Base-by-base conservation (phyloP, 148 eudicot genomes). In the Salicornia ramosissima region DNA sequence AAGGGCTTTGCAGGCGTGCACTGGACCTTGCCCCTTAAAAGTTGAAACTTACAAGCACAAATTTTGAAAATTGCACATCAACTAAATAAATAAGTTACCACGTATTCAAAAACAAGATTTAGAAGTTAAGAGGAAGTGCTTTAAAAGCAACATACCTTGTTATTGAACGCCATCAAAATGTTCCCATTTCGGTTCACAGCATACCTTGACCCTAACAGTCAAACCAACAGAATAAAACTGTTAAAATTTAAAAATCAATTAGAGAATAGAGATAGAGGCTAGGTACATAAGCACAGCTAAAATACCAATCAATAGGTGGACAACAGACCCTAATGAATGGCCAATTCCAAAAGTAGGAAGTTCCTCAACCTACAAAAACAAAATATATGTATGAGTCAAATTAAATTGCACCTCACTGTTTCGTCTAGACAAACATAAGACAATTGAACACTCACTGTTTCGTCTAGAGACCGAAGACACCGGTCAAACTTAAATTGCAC, bases 291-390 rank as follows among this genome's bases (percentile, higher is more conserved):
- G n/a, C n/a, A n/a, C n/a, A n/a, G n/a, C n/a, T 30, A 16, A 24
- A 10, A 65, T 85, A 92, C 97, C 98, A 58, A 93, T 93, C 77
- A 93, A 79, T 67, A 93, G 88, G 71, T 93, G 98, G 72, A 93
- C 77, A 72, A 93, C 85, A n/a, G 98, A 88, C 74, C 98, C 98
- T 24, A 93, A 80, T 73, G 98, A 93, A 83, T 93, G 98, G 58
- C 98, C 98, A 55, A 90, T 76, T 46, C 98, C 98, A 83, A 93
- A 93, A 74, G 84, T 75, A 74, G 98, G 98, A 73, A 93, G 86
- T 78, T 83, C 92, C 36, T 78, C 78, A 50, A 77, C 88, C 97
- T 92, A 81, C 47, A 60, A 9, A 59, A 74, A 33, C 42, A 21
- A 59, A 42, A 13, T 36, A 74, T 49, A 31, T 65, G 28, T 29